Percentiles rank a stretch among this genome's conserved stretches.
These are phyloP conservation scores for Tolypocladium capitatum DNA, from an alignment of 2,329 filamentous ascomycete species.

Conservation along the genomic window DNA sequence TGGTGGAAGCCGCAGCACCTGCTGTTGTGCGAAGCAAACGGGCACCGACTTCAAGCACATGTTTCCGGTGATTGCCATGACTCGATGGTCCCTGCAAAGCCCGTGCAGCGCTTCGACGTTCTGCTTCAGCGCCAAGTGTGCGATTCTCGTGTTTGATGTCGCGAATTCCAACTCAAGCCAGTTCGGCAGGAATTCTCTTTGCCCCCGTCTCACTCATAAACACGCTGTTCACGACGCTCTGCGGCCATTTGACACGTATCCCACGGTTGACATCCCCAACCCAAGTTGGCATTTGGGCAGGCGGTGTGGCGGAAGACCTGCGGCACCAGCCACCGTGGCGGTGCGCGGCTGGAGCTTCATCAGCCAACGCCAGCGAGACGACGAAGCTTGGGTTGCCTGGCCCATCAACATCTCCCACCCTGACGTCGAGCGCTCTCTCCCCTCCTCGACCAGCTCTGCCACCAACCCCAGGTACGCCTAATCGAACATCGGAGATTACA, in stretches of 20 bases:
- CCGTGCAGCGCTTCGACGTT: background rate
- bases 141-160: background rate
- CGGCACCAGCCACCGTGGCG: slow-evolving; percentile 2
- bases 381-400: slow-evolving; percentile 12
- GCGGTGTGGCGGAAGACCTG: slow-evolving; percentile 8
- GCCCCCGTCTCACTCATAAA: background rate
- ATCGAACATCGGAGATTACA: slow-evolving; percentile 2
- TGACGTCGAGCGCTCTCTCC: slow-evolving; percentile 1
- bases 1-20: background rate
- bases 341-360: slow-evolving; percentile 1
- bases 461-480: slow-evolving; percentile 1
- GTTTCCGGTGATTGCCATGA: background rate
- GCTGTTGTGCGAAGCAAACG: background rate
- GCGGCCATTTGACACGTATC: no score
- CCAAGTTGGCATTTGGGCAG: slow-evolving; percentile 5
- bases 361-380: slow-evolving; percentile 3
- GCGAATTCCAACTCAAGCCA: background rate
- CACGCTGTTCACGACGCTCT: background rate
- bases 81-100: background rate
- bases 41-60: background rate
- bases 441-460: slow-evolving; percentile 1
- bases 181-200: background rate
- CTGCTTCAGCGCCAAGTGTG: background rate
- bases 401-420: slow-evolving; percentile 1
- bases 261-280: no score